Evolutionary conservation across 352 stramenopile genomes (phyloP).

Genomic region (Globisporangium spinosum): DNA sequence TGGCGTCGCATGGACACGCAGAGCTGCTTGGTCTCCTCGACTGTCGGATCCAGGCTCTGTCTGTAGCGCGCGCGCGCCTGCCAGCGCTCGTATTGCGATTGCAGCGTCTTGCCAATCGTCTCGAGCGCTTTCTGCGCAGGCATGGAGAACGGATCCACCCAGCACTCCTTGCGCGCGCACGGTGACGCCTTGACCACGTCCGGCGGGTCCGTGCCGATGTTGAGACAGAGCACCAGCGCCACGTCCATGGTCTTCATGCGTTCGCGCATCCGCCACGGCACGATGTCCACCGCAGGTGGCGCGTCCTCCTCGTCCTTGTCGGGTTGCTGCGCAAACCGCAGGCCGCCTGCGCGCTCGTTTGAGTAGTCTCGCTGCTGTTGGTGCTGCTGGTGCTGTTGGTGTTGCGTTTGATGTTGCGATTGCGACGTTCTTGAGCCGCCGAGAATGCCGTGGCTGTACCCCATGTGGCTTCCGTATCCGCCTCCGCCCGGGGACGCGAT

Average conservation of each 20-base stretch:
- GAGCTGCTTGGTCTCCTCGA: constrained; percentile 94
- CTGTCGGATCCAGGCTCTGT: constrained; percentile 94
- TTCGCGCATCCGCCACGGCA: constrained; percentile 83
- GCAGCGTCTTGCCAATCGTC: constrained; percentile 92
- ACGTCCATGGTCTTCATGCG: constrained; percentile 93
- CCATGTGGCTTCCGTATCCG: constrained; percentile 4
- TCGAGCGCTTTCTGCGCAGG: constrained; percentile 94
- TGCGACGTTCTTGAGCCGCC: not conserved
- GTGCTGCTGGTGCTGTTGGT: not conserved
- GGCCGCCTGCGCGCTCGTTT: constrained; percentile 38
- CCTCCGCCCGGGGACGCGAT: not conserved
- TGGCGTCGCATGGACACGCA: constrained; percentile 90
- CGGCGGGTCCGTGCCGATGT: constrained; percentile 97
- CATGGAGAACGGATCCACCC: constrained; percentile 96
- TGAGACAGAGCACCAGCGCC: constrained; percentile 96
- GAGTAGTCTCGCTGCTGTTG: constrained; percentile 1
- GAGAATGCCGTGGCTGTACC: constrained; percentile 5
- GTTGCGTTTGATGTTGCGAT: not conserved
- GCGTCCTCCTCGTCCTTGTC: constrained; percentile 28
- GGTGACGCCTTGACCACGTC: constrained; percentile 96
- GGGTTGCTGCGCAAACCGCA: constrained; percentile 60
- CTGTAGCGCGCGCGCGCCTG: constrained; percentile 93
- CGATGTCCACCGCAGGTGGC: constrained; percentile 40
- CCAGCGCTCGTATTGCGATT: constrained; percentile 96
- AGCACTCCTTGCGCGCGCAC: constrained; percentile 97